These are phyloP conservation scores for Coniochaeta prunicola DNA, from an alignment of 2,329 filamentous ascomycete genomes.

Conservation along the genomic window DNA sequence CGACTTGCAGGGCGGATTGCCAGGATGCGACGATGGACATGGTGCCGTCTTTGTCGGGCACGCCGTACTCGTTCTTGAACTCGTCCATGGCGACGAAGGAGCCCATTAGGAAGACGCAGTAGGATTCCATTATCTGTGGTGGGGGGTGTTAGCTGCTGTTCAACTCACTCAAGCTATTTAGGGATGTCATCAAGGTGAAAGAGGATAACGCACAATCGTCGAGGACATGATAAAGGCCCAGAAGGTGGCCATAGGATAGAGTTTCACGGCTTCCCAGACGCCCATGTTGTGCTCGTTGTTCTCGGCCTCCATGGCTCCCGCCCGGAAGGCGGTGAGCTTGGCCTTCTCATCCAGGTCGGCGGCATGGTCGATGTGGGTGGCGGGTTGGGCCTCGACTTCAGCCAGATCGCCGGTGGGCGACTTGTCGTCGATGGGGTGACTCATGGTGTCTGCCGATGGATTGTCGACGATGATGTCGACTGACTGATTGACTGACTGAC, in stretches of 20 bases:
- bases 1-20: slow-evolving; percentile 48
- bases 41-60: slow-evolving; percentile 18
- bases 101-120: slow-evolving; percentile 54
- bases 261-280: slow-evolving; percentile 23
- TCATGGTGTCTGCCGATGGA: slow-evolving; percentile 6
- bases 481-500: no score
- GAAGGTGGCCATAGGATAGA: slow-evolving; percentile 26
- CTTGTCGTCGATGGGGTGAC: slow-evolving; percentile 10
- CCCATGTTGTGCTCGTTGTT: slow-evolving; percentile 26
- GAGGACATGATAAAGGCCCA: slow-evolving; percentile 32
- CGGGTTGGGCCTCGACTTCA: slow-evolving; percentile 5
- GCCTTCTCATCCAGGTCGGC: slow-evolving; percentile 11
- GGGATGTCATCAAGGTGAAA: slow-evolving; percentile 7
- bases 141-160: slow-evolving; percentile 11
- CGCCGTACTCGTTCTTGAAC: slow-evolving; percentile 41
- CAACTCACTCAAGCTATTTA: no score
- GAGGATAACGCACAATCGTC: slow-evolving; percentile 28
- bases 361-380: slow-evolving; percentile 31
- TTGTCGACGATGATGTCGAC: background rate
- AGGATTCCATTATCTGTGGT: slow-evolving; percentile 59
- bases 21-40: slow-evolving; percentile 34
- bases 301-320: slow-evolving; percentile 51
- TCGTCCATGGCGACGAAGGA: slow-evolving; percentile 45
- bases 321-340: slow-evolving; percentile 33
- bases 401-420: slow-evolving; percentile 3